Percentiles rank a stretch among this genome's conserved stretches.
Conservation (phyloP, 1,139 yeast species). For the Komagataea norvegica region DNA sequence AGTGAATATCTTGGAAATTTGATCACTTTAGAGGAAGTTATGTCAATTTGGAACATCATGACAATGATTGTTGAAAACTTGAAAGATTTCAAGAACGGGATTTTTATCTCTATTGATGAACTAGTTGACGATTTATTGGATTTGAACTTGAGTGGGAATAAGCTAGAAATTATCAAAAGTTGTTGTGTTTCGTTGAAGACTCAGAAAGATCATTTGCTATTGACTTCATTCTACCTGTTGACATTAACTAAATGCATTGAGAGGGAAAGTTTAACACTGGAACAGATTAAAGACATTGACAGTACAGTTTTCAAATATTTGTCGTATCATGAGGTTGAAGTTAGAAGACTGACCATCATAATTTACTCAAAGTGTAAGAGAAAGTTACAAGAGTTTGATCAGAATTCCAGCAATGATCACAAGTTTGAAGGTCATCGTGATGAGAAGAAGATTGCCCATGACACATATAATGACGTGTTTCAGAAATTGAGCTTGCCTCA, state of each 20-base stretch:
- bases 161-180: conserved; percentile 13
- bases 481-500: conserved; percentile 34
- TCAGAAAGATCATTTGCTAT: conserved; percentile 1
- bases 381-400: conserved; percentile 14
- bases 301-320: conserved; percentile 30
- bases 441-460: conserved; percentile 12
- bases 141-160: conserved; percentile 6
- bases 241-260: conserved; percentile 23
- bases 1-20: conserved; percentile 14
- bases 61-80: conserved; percentile 23
- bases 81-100: conserved; percentile 20
- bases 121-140: conserved; percentile 21
- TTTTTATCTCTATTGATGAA: conserved; percentile 24
- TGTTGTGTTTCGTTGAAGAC: conserved; percentile 14
- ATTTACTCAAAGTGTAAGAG: conserved; percentile 35
- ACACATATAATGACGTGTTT: conserved; percentile 28
- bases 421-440: conserved; percentile 12
- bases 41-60: conserved; percentile 20
- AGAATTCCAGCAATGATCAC: conserved; percentile 6
- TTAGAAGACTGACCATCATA: conserved; percentile 39
- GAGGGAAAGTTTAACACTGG: conserved; percentile 12
- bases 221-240: conserved; percentile 17
- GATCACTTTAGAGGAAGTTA: conserved; percentile 9
- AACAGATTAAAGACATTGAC: conserved; percentile 32
- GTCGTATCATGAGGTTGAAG: conserved; percentile 34